These are phyloP conservation scores for Citrus reticulata DNA, from an alignment of 345 rosid species.

Conservation along the genomic window DNA sequence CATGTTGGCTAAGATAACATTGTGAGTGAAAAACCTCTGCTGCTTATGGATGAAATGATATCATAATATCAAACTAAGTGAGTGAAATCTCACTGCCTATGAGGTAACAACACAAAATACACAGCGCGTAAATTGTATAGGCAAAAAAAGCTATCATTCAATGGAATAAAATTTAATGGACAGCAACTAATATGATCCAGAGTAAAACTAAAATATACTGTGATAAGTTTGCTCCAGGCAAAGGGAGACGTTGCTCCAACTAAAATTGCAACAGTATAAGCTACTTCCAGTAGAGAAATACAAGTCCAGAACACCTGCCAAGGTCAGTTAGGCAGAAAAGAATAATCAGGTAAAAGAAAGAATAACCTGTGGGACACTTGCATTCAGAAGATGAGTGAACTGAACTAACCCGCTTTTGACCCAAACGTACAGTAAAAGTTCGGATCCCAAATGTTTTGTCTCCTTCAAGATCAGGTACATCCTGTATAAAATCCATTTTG, in stretches of 20 bases:
- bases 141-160: neutral
- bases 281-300: conserved; percentile 75
- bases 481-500: conserved; percentile 39
- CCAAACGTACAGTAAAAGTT: conserved; percentile 79
- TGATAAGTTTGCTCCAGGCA: conserved; percentile 76
- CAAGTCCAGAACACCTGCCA: conserved; percentile 91
- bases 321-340: conserved; percentile 5
- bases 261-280: conserved; percentile 67
- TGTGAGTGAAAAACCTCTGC: neutral
- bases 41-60: neutral
- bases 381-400: neutral
- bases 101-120: neutral
- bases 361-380: neutral
- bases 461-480: conserved; percentile 97
- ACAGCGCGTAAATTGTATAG: neutral
- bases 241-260: conserved; percentile 74
- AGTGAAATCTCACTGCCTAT: neutral
- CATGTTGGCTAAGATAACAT: neutral
- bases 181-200: neutral
- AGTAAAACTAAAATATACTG: conserved; percentile 40
- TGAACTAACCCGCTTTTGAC: conserved; percentile 61
- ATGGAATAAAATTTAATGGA: neutral
- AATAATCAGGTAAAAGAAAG: neutral
- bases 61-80: neutral
- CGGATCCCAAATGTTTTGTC: conserved; percentile 80